Evolutionary conservation across 1,284 basidiomycete species (phyloP), one percentile per base, ranked within the genome.

Genomic region (Naganishia sp.): DNA sequence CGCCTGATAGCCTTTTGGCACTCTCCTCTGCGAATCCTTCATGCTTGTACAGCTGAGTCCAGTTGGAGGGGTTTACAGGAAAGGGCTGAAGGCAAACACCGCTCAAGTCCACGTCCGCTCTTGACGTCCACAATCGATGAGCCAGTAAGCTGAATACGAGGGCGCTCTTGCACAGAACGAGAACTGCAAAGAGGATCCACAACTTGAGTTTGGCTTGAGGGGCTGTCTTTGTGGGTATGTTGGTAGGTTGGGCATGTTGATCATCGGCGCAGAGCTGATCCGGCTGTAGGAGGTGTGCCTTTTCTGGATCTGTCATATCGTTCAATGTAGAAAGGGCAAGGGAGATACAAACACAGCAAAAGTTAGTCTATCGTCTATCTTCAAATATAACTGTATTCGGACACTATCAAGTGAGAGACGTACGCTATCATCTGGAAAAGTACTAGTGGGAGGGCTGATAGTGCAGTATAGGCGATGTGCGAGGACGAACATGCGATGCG

Each of bases 1-100:
- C 63, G 21, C 55, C 66, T 2, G 60, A 36, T 4, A 68, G 55
- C 55, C 66, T 55, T 10, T 53, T 36, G 18, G 66, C 61, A 31
- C 66, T 64, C n/a, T 64, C 46, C 21, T 15, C 36, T 1, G 39
- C 42, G n/a, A 68, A 64, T 15, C 28, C 55, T 5, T 42, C 25
- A 16, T 50, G 36, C 16, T 60, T 52, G 56, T 68, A 68, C 10
- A 68, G 43, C 2, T 36, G 13, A 4, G 49, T 56, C 66, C 66
- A 64, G 10, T 64, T 57, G n/a, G 48, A 61, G 9, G 59, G 48
- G 9, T 3, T 23, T n/a, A 21, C 21, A 6, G 36, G 45, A 10
- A 39, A 31, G 18, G 59, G 59, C 33, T 52, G 59, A 61, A 21
- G 13, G 36, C 59, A 61, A 39, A 49, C 28, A n/a, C 25, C 13